These are phyloP conservation scores for Bipolaris sorokiniana DNA, from an alignment of 2,329 filamentous ascomycete species.

Conservation along the genomic window DNA sequence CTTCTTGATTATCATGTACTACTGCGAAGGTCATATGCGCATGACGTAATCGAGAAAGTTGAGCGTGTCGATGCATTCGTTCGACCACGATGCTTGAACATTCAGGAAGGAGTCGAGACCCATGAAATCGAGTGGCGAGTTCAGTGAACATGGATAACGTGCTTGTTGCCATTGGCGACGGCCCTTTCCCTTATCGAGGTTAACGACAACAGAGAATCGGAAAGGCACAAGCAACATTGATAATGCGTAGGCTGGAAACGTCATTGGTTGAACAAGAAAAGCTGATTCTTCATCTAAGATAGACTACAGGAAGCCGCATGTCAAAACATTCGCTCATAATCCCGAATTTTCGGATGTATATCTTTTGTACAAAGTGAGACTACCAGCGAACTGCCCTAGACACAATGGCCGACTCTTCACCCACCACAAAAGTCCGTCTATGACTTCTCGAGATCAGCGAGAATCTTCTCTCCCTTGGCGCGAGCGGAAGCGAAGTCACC, in stretches of 20 bases:
- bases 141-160: constrained; percentile 66
- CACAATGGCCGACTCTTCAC: constrained; percentile 44
- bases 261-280: constrained; percentile 32
- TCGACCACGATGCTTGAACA: constrained; percentile 57
- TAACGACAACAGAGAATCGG: constrained; percentile 54
- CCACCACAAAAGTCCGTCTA: constrained; percentile 41
- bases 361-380: constrained; percentile 49
- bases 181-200: constrained; percentile 72
- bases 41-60: constrained; percentile 92
- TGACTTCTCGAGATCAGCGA: constrained; percentile 81
- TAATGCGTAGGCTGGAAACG: too few relatives aligned
- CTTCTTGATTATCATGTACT: constrained; percentile 75
- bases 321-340: constrained; percentile 43
- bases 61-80: constrained; percentile 75
- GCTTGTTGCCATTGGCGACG: constrained; percentile 54
- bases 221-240: too few relatives aligned
- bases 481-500: constrained; percentile 92
- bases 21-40: constrained; percentile 74
- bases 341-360: constrained; percentile 43
- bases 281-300: constrained; percentile 48
- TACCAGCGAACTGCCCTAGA: constrained; percentile 40
- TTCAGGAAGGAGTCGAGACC: constrained; percentile 70
- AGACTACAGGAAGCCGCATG: constrained; percentile 48
- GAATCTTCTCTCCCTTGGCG: constrained; percentile 99
- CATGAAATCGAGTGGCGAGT: constrained; percentile 71